Conservation (phyloP, 2,329 filamentous ascomycete genomes). For the Colletotrichum scovillei region DNA sequence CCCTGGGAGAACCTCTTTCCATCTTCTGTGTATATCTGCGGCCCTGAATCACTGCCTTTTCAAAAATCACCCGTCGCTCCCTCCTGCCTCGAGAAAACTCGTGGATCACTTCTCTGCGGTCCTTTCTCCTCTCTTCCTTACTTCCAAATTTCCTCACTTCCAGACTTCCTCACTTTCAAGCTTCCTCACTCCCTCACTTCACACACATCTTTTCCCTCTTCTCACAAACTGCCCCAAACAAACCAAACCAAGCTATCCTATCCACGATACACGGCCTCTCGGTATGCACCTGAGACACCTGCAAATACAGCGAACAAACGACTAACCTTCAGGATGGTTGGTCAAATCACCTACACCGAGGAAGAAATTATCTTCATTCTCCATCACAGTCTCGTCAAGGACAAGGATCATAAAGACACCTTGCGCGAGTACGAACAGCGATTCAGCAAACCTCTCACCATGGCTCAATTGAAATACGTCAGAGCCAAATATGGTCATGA, state of each 20-base stretch:
- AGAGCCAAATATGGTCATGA: slow-evolving; percentile 55
- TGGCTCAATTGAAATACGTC: slow-evolving; percentile 50
- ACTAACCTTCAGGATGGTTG: slow-evolving; percentile 43
- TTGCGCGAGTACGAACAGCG: slow-evolving; percentile 40
- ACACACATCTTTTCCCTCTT: not conserved
- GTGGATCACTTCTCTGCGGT: not conserved
- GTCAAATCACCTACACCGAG: slow-evolving; percentile 47
- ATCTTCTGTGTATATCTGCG: not conserved
- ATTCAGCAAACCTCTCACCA: slow-evolving; percentile 45
- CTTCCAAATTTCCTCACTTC: not conserved
- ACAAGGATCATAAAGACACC: slow-evolving; percentile 42
- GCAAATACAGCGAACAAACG: not conserved
- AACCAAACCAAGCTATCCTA: not conserved
- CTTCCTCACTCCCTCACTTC: not conserved
- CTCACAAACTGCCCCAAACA: not conserved
- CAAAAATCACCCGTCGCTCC: not conserved
- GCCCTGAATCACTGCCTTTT: not conserved
- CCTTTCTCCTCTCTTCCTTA: no score
- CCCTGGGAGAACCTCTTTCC: not conserved
- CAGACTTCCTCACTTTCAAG: no score
- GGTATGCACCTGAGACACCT: not conserved
- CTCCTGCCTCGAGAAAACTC: not conserved
- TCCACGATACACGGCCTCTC: not conserved
- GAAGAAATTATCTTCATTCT: slow-evolving; percentile 51
- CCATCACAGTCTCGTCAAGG: slow-evolving; percentile 40